Evolutionary conservation across 495 filamentous ascomycete species (phyloP), one percentile per base, ranked within the genome.

Genomic region (Tuber magnatum): DNA sequence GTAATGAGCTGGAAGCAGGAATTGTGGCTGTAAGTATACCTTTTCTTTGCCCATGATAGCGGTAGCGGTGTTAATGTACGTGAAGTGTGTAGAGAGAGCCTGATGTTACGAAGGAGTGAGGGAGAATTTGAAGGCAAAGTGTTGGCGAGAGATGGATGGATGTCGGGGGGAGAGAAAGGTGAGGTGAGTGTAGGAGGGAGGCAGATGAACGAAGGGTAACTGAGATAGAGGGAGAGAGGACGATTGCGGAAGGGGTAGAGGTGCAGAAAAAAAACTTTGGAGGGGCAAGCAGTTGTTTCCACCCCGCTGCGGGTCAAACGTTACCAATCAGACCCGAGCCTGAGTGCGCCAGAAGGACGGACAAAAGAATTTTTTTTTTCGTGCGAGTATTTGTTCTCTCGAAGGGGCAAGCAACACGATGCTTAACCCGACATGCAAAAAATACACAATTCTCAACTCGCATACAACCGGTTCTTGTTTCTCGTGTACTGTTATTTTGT

Each of bases 31-130:
- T 3, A 4, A 56, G 73, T 75, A 71, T 82, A 84, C 83, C 80
- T 85, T 85, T 71, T 84, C 82, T 72, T 85, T 84, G 70, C 82
- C 81, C 83, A 85, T 85, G 51, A 74, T 82, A 7, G 39, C 39
- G 72, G 51, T 76, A 44, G 68, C 76, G 43, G 44, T 71, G n/a
- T 38, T 73, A 69, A 44, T 73, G 35, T 46, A 35, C 72, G 43
- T 72, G 56, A 38, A 35, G 41, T 41, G 22, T n/a, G 20, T 12
- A 22, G 32, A 41, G 8, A 68, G 69, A 35, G 22, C 12, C 10
- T 41, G 72, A 1, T 71, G 32, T 22, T 65, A 35, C 24, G 35
- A 35, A 71, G 32, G 39, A 22, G 48, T 71, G 68, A 46, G 46
- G 28, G 20, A 16, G 51, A 39, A 44, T 43, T 35, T 35, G 14